These are phyloP conservation scores for Zopfochytrium polystomum DNA, from an alignment of 371 early-diverging fungal species.

Conservation along the genomic window DNA sequence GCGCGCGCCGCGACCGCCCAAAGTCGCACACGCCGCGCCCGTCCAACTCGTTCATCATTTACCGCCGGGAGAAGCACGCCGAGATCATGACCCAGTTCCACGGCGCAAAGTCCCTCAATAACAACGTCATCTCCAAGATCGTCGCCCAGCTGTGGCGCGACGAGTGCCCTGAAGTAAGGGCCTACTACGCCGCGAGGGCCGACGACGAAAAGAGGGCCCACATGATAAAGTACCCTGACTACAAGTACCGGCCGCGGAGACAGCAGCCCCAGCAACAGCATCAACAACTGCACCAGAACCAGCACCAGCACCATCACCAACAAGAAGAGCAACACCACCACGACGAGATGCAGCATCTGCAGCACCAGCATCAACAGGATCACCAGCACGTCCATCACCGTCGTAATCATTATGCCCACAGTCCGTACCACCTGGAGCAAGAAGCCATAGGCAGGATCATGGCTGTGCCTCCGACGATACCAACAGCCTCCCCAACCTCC, in stretches of 20 bases:
- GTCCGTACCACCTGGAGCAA: background rate
- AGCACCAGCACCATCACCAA: conserved; percentile 7
- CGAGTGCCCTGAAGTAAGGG: conserved; percentile 59
- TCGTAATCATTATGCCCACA: background rate
- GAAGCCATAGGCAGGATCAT: background rate
- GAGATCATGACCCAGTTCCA: conserved; percentile 52
- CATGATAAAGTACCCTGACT: conserved; percentile 59
- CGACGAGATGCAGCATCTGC: background rate
- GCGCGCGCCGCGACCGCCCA: background rate
- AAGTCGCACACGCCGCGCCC: conserved; percentile 40
- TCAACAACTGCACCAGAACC: background rate
- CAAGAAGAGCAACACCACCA: background rate
- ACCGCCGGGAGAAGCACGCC: conserved; percentile 62
- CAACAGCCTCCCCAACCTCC: background rate
- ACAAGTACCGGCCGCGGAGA: conserved; percentile 58
- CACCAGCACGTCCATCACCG: background rate
- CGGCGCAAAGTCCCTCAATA: conserved; percentile 50
- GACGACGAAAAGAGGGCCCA: conserved; percentile 55
- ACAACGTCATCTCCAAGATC: conserved; percentile 65
- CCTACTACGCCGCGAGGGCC: conserved; percentile 49
- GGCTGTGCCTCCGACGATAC: background rate
- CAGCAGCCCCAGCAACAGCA: conserved; percentile 4
- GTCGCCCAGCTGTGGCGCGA: conserved; percentile 65
- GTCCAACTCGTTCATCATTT: conserved; percentile 68
- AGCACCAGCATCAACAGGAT: background rate